These are phyloP conservation scores for Pelargonium citronellum DNA, from an alignment of 441 rosid genomes.

Conservation along the genomic window DNA sequence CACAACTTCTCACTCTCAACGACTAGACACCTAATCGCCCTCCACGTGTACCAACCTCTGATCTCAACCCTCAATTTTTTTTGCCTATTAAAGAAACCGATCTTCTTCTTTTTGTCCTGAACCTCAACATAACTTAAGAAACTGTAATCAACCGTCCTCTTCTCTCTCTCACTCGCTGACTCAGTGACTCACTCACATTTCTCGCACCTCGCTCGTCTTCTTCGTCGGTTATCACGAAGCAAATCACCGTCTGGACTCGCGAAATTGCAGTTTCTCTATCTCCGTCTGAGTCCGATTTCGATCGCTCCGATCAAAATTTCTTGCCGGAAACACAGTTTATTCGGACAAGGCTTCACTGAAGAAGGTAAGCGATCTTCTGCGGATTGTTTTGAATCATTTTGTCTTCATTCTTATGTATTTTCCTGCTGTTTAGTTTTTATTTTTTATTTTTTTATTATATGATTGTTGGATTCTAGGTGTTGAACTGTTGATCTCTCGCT, in stretches of 20 bases:
- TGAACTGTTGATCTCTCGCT: too few relatives aligned
- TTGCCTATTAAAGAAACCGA: conserved; percentile 14
- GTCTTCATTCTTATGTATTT: neutral
- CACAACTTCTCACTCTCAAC: conserved; percentile 1
- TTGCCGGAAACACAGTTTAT: neutral
- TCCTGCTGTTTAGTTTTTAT: neutral
- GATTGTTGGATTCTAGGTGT: neutral
- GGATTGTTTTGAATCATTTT: too few relatives aligned
- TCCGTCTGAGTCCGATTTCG: neutral
- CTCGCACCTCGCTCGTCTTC: conserved; percentile 12
- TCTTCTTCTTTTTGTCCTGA: conserved; percentile 9
- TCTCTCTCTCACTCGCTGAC: neutral
- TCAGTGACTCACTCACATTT: neutral
- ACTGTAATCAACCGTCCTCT: conserved; percentile 31
- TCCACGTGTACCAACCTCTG: conserved; percentile 31
- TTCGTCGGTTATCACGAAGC: conserved; percentile 7
- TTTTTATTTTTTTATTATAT: too few relatives aligned
- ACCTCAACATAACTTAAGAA: neutral
- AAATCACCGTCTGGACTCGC: neutral
- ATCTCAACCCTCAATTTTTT: neutral
- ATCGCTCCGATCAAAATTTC: neutral
- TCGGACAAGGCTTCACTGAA: too few relatives aligned
- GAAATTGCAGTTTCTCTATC: neutral
- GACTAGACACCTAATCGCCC: conserved; percentile 21
- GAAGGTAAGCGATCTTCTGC: too few relatives aligned